phyloP scores from a whole-genome alignment of 2,329 filamentous ascomycete genomes.

The Paecilomyces formosus region DNA sequence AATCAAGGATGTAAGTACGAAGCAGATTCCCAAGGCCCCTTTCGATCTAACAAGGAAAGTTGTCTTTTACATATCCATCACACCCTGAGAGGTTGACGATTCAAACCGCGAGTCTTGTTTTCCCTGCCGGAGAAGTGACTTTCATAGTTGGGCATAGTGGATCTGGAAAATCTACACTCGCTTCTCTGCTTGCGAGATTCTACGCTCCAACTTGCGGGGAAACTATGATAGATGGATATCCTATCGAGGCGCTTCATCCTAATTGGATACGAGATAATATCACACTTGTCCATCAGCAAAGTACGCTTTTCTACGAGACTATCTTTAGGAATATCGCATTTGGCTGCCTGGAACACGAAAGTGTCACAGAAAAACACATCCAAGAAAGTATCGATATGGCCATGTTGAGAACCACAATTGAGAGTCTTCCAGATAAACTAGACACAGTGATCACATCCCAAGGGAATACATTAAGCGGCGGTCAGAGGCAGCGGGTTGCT shows the following conservation, averaged over 20 bases:
- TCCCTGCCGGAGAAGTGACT: constrained; percentile 63
- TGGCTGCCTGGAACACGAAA: constrained; percentile 48
- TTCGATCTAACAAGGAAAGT: constrained; percentile 37
- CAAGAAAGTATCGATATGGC: constrained; percentile 58
- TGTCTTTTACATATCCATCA: constrained; percentile 76
- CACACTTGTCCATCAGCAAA: constrained; percentile 75
- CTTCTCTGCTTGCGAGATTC: constrained; percentile 70
- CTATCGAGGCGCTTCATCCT: constrained; percentile 55
- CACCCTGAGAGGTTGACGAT: constrained; percentile 57
- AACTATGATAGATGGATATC: constrained; percentile 60
- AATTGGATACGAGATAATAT: constrained; percentile 71
- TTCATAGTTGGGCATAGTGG: constrained; percentile 83
- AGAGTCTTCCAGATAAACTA: constrained; percentile 59
- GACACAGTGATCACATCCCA: constrained; percentile 64
- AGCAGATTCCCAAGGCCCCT: background rate
- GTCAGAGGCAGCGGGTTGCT: constrained; percentile 74
- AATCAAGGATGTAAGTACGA: constrained; percentile 52
- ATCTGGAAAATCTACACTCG: constrained; percentile 85
- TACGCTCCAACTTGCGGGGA: constrained; percentile 61
- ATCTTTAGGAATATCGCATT: constrained; percentile 72
- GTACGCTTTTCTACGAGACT: constrained; percentile 72
- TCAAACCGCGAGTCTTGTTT: constrained; percentile 56
- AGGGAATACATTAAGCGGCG: constrained; percentile 70
- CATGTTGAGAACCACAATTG: constrained; percentile 61
- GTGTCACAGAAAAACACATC: constrained; percentile 50